Evolutionary conservation across 2,329 filamentous ascomycete species (phyloP).

Genomic region (Chrysoporthe deuterocubensis): DNA sequence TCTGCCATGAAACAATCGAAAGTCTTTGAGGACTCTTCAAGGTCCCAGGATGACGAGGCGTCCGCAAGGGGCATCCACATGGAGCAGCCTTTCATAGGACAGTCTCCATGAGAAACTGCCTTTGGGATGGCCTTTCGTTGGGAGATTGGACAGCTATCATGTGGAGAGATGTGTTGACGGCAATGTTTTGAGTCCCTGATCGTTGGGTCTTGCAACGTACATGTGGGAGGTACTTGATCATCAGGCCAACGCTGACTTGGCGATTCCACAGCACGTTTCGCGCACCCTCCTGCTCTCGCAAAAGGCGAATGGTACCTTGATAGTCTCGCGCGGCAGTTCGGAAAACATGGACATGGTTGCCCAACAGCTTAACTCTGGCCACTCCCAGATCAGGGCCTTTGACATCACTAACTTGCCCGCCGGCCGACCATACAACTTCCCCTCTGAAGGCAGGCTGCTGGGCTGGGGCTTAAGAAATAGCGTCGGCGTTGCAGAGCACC

Average conservation of each 20-base stretch:
- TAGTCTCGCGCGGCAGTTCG: constrained; percentile 69
- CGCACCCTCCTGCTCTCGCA: constrained; percentile 68
- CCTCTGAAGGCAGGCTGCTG: constrained; percentile 49
- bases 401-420: constrained; percentile 42
- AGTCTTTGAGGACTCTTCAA: too few relatives aligned
- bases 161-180: too few relatives aligned
- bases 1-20: too few relatives aligned
- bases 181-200: too few relatives aligned
- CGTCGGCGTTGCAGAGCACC: constrained; percentile 67
- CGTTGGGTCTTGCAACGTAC: background rate
- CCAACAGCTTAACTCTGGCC: constrained; percentile 55
- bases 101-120: too few relatives aligned
- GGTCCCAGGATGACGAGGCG: too few relatives aligned
- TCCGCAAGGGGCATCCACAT: too few relatives aligned
- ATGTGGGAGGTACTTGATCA: background rate
- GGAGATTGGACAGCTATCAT: too few relatives aligned
- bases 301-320: constrained; percentile 57
- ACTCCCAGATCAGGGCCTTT: constrained; percentile 69
- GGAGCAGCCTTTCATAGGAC: too few relatives aligned
- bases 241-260: background rate
- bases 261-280: constrained; percentile 55
- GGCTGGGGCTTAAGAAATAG: constrained; percentile 73
- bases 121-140: too few relatives aligned
- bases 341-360: constrained; percentile 65
- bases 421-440: constrained; percentile 48